phyloP scores from a whole-genome alignment of 2,329 filamentous ascomycete species.

The Penicillium verrucosum region DNA sequence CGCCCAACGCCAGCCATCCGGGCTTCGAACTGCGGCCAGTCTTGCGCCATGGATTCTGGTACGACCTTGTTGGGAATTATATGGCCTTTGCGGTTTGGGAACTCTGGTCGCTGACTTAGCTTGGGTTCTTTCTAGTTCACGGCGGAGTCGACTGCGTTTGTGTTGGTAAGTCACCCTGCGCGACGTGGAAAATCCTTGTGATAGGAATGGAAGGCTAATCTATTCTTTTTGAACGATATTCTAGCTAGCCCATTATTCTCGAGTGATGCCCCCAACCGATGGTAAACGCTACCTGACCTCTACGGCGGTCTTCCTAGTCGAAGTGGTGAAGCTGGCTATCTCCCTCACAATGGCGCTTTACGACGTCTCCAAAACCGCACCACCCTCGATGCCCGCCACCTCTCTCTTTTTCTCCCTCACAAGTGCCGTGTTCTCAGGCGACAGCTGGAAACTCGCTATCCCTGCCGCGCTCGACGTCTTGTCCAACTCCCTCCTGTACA shows the following conservation, averaged over 20 bases:
- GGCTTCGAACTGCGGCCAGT: conserved; percentile 34
- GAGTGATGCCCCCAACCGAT: conserved; percentile 80
- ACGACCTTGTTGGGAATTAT: conserved; percentile 17
- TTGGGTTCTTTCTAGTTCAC: conserved; percentile 35
- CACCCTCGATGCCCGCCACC: conserved; percentile 74
- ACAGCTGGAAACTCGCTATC: conserved; percentile 92
- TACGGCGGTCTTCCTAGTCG: conserved; percentile 89
- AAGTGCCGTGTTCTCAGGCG: conserved; percentile 76
- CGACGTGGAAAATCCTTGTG: not conserved
- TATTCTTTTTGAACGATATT: not conserved
- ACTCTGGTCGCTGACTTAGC: conserved; percentile 7
- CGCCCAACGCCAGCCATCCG: conserved; percentile 31
- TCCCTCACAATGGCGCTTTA: conserved; percentile 84
- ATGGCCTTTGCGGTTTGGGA: not conserved
- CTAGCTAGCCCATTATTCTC: conserved; percentile 89
- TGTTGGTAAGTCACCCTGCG: conserved; percentile 37
- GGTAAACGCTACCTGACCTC: conserved; percentile 90
- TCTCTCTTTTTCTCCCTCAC: conserved; percentile 77
- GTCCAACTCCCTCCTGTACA: conserved; percentile 90
- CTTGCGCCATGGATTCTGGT: conserved; percentile 42
- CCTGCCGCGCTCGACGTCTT: conserved; percentile 85
- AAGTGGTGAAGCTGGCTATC: conserved; percentile 83
- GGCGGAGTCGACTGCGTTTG: conserved; percentile 43
- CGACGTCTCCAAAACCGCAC: conserved; percentile 74
- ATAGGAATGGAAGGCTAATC: conserved; percentile 9